Percentiles rank a stretch among this genome's conserved stretches.
Evolutionary conservation across 2,329 filamentous ascomycete species (phyloP).

Genomic region (Monosporascus sp.): DNA sequence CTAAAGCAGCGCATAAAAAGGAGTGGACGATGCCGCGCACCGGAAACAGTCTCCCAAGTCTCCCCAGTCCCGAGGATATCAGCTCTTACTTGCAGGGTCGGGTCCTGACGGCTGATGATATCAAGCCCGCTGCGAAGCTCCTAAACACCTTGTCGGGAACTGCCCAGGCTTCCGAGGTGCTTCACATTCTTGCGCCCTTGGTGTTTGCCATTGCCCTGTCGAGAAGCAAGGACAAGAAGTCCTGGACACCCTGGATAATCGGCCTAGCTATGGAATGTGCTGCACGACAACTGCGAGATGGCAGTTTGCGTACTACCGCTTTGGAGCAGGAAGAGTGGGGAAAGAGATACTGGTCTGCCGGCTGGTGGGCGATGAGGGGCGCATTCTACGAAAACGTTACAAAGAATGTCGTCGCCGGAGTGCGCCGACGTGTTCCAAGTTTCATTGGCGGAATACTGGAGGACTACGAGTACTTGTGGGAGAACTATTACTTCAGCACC

Average conservation of each 20-base stretch:
- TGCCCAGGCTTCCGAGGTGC: slow-evolving; percentile 74
- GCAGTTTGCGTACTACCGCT: slow-evolving; percentile 74
- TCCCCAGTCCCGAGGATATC: slow-evolving; percentile 78
- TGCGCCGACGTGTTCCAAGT: slow-evolving; percentile 72
- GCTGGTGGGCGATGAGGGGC: slow-evolving; percentile 96
- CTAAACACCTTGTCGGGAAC: slow-evolving; percentile 75
- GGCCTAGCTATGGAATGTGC: slow-evolving; percentile 82
- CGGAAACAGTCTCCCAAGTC: slow-evolving; percentile 73
- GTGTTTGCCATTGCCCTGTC: slow-evolving; percentile 82
- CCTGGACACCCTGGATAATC: slow-evolving; percentile 88
- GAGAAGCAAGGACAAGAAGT: slow-evolving; percentile 64
- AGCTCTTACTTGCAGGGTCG: slow-evolving; percentile 82
- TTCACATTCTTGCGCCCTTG: slow-evolving; percentile 86
- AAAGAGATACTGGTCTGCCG: slow-evolving; percentile 83
- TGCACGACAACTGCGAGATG: slow-evolving; percentile 74
- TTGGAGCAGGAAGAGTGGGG: slow-evolving; percentile 87
- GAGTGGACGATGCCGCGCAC: slow-evolving; percentile 95
- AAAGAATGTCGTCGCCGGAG: slow-evolving; percentile 64
- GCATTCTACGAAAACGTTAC: slow-evolving; percentile 93
- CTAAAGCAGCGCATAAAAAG: slow-evolving; percentile 48
- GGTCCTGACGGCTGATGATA: slow-evolving; percentile 91
- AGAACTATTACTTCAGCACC: slow-evolving; percentile 88
- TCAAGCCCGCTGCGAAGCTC: slow-evolving; percentile 83
- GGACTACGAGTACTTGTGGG: slow-evolving; percentile 97
- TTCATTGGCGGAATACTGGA: slow-evolving; percentile 82